Evolutionary conservation across 306 rosid genomes (phyloP).

Genomic region (Crataegus laevigata): DNA sequence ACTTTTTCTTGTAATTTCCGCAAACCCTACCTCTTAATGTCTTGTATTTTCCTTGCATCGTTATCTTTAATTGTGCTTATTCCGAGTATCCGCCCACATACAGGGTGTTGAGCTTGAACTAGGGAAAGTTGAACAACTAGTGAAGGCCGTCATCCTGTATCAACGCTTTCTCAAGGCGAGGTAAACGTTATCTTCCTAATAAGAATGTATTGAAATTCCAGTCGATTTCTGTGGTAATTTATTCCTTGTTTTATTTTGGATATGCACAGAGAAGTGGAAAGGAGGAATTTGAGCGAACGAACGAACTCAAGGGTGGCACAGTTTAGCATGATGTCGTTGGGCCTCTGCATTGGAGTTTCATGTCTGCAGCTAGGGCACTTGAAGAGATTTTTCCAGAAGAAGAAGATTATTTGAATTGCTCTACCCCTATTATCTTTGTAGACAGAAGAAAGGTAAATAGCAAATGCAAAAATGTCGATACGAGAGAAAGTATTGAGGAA

Average conservation of each 20-base stretch:
- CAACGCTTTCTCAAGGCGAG: conserved; percentile 68
- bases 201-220: not conserved
- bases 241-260: not conserved
- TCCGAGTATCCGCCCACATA: not conserved
- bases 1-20: not conserved
- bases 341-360: conserved; percentile 69
- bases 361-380: conserved; percentile 67
- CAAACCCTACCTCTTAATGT: not conserved
- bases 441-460: conserved; percentile 4
- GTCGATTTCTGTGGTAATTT: not conserved
- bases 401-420: conserved; percentile 65
- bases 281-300: conserved; percentile 75
- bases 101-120: conserved; percentile 94
- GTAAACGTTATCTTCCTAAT: conserved; percentile 23
- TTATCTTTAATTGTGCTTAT: not conserved
- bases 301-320: conserved; percentile 77
- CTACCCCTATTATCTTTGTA: conserved; percentile 11
- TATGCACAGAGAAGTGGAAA: conserved; percentile 63
- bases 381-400: conserved; percentile 88
- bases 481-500: not conserved
- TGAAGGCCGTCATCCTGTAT: conserved; percentile 82
- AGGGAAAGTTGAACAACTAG: conserved; percentile 84
- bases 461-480: too few species aligned
- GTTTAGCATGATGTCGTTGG: conserved; percentile 71
- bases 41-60: not conserved